A percentile compares a stretch with the other conserved stretches of the same genome.
Conservation (phyloP, 257 asterid species). For the Solanum lignicaule region DNA sequence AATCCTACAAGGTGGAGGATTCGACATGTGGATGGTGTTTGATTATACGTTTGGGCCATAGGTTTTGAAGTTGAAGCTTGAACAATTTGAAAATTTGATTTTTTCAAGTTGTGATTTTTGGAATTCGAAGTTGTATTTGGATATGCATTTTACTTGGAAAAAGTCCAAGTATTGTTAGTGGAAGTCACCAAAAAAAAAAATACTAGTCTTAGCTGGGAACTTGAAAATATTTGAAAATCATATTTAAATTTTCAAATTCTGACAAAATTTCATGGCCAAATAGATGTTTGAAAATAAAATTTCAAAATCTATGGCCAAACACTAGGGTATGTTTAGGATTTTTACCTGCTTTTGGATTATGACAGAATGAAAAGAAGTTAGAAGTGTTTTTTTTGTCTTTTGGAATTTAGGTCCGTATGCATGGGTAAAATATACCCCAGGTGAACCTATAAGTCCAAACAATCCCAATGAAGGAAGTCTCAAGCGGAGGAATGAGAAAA, state of each 20-base stretch:
- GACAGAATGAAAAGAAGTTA: not conserved
- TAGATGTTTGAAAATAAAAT: not conserved
- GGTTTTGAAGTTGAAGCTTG: not conserved
- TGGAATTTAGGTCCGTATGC: conserved; percentile 56
- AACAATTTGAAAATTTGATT: not conserved
- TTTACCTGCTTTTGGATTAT: not conserved
- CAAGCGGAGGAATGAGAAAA: conserved; percentile 77
- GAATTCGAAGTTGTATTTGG: not conserved
- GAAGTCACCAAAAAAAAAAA: not conserved
- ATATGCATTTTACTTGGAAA: not conserved
- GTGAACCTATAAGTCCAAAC: conserved; percentile 52
- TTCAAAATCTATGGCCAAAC: not conserved
- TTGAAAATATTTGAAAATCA: not conserved
- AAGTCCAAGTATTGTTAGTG: not conserved
- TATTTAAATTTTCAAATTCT: not conserved
- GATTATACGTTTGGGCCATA: not conserved
- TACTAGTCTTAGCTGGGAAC: not conserved
- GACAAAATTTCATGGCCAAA: not conserved
- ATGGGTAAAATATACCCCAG: conserved; percentile 45
- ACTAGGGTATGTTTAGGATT: not conserved
- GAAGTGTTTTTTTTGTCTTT: not conserved
- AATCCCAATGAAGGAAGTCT: conserved; percentile 85
- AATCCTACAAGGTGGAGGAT: not conserved
- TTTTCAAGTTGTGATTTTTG: not conserved
- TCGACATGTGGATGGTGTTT: not conserved